phyloP scores from a whole-genome alignment of 2,329 filamentous ascomycete species.

The Xylariales sp. region DNA sequence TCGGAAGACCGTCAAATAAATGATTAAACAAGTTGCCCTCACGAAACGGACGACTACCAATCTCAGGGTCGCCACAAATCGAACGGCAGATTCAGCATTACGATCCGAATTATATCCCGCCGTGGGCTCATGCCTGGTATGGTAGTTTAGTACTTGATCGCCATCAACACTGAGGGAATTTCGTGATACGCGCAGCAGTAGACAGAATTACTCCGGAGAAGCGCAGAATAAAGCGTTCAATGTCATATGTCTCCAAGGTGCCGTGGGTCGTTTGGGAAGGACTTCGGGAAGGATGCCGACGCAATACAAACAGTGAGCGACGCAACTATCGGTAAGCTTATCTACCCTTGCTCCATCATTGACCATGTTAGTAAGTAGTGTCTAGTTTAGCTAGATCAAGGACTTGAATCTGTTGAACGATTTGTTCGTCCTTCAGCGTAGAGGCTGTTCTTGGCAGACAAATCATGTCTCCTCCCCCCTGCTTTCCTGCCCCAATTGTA shows the following conservation, averaged over 20 bases:
- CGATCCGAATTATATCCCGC: conserved; percentile 35
- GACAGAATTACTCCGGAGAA: conserved; percentile 43
- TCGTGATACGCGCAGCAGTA: conserved; percentile 10
- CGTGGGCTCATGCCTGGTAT: conserved; percentile 33
- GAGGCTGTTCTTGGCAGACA: conserved; percentile 23
- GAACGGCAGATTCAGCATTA: conserved; percentile 26
- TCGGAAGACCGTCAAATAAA: conserved; percentile 36
- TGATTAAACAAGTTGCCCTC: conserved; percentile 31
- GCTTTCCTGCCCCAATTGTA: conserved; percentile 32
- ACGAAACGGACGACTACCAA: conserved; percentile 12
- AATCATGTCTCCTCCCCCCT: conserved; percentile 26
- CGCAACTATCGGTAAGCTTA: conserved; percentile 12
- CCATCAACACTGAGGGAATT: conserved; percentile 18
- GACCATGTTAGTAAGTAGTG: conserved; percentile 17
- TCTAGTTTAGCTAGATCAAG: conserved; percentile 38
- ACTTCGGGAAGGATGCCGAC: conserved; percentile 35
- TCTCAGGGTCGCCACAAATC: conserved; percentile 18
- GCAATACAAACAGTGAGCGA: conserved; percentile 25
- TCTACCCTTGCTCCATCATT: conserved; percentile 14
- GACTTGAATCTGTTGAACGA: conserved; percentile 43
- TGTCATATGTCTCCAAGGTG: conserved; percentile 23
- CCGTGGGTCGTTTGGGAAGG: conserved; percentile 20
- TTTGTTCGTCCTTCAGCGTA: conserved; percentile 35
- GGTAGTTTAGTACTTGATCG: conserved; percentile 39
- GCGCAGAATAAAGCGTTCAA: conserved; percentile 39